phyloP scores from a whole-genome alignment of 345 rosid species.

The Brassica nigra region DNA sequence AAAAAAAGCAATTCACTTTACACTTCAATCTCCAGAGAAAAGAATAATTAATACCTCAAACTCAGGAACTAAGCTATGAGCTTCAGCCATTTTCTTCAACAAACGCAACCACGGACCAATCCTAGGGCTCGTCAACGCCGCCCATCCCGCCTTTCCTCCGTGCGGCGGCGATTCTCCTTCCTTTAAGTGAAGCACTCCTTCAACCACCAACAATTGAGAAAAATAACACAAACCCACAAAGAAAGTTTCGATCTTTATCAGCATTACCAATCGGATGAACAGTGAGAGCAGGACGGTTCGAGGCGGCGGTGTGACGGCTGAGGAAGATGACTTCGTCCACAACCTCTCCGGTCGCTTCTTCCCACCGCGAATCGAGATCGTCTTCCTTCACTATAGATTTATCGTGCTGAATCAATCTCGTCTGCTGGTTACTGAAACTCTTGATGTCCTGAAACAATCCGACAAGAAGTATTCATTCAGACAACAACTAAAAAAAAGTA shows the following conservation, averaged over 20 bases:
- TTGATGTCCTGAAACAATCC: constrained; percentile 48
- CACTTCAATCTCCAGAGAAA: not conserved
- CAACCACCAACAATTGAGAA: constrained; percentile 7
- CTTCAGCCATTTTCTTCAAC: constrained; percentile 63
- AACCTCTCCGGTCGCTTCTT: constrained; percentile 70
- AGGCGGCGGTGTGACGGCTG: constrained; percentile 89
- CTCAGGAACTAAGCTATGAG: constrained; percentile 82
- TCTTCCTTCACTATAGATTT: constrained; percentile 70
- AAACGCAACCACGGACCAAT: constrained; percentile 90
- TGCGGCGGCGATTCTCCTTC: constrained; percentile 82
- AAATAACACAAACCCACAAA: not conserved
- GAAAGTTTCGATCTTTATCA: not conserved
- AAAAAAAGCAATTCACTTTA: constrained; percentile 2
- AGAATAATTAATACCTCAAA: constrained; percentile 61
- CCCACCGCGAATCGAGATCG: constrained; percentile 83
- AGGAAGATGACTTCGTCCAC: constrained; percentile 85
- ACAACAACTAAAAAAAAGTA: not conserved
- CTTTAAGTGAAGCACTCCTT: constrained; percentile 81
- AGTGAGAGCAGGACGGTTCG: constrained; percentile 88
- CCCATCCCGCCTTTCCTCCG: constrained; percentile 95
- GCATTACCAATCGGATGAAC: constrained; percentile 79
- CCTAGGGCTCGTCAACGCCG: constrained; percentile 78
- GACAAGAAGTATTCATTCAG: not conserved
- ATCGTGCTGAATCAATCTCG: constrained; percentile 68
- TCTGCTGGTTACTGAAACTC: constrained; percentile 57